phyloP scores from a whole-genome alignment of 805 yeast species.

The Diddensiella transvaalensis region DNA sequence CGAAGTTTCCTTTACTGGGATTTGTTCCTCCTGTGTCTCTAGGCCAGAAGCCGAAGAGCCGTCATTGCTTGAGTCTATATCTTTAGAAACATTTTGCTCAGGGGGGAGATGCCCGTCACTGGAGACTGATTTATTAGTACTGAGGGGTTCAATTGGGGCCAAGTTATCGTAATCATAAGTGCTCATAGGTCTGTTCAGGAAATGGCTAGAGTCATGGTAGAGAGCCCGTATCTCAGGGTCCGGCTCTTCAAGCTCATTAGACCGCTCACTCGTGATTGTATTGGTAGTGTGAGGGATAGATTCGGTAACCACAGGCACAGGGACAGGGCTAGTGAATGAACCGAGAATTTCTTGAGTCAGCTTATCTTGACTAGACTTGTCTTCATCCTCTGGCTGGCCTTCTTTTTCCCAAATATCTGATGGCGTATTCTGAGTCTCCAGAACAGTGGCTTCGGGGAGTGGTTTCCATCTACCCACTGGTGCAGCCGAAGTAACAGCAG shows the following conservation, averaged over 20 bases:
- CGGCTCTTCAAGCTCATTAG: constrained; percentile 11
- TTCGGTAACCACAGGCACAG: neutral
- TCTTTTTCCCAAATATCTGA: constrained; percentile 1
- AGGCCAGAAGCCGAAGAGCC: neutral
- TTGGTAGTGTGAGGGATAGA: neutral
- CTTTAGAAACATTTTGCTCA: neutral
- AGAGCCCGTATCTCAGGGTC: constrained; percentile 33
- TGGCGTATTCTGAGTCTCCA: neutral
- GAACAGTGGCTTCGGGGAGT: constrained; percentile 6
- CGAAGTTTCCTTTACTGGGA: neutral
- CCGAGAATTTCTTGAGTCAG: constrained; percentile 21
- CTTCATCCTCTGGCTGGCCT: neutral
- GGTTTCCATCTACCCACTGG: constrained; percentile 19
- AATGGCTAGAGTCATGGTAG: constrained; percentile 30
- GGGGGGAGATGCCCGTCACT: neutral
- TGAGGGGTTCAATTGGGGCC: constrained; percentile 25
- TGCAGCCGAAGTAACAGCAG: constrained; percentile 4
- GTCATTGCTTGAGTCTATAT: neutral
- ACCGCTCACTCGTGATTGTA: neutral
- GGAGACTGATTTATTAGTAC: constrained; percentile 21
- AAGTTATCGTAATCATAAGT: constrained; percentile 23
- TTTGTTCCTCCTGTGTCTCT: neutral
- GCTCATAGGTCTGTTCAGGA: constrained; percentile 30
- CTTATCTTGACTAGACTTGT: constrained; percentile 12
- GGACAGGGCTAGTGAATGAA: constrained; percentile 4